These are phyloP conservation scores for Microdochium bolleyi DNA, from an alignment of 2,329 filamentous ascomycete species.

Conservation along the genomic window DNA sequence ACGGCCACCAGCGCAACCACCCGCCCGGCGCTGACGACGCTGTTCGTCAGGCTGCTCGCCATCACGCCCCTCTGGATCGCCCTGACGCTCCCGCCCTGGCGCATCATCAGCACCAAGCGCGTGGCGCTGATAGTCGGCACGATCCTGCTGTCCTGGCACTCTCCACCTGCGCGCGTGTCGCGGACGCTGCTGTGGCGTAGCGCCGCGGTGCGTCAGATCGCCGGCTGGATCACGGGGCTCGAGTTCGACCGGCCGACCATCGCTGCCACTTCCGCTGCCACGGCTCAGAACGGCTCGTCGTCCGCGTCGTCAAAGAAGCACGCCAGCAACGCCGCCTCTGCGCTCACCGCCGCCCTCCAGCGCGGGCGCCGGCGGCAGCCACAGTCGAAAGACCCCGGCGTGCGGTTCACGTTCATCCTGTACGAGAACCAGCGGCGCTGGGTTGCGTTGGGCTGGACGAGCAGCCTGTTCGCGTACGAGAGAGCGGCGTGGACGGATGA, in stretches of 20 bases:
- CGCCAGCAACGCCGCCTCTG: slow-evolving; percentile 15
- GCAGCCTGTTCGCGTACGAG: slow-evolving; percentile 84
- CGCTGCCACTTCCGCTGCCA: slow-evolving; percentile 9
- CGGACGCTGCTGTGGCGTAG: slow-evolving; percentile 89
- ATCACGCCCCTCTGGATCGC: slow-evolving; percentile 83
- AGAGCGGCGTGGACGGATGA: slow-evolving; percentile 92
- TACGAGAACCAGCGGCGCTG: slow-evolving; percentile 96
- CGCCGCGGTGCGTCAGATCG: slow-evolving; percentile 59
- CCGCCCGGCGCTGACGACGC: slow-evolving; percentile 75
- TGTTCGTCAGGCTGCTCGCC: slow-evolving; percentile 83
- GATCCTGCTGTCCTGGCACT: slow-evolving; percentile 84
- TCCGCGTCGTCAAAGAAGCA: slow-evolving; percentile 6
- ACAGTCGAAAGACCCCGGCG: slow-evolving; percentile 59
- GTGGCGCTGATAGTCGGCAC: slow-evolving; percentile 84
- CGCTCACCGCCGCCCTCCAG: slow-evolving; percentile 22
- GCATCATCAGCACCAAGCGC: slow-evolving; percentile 79
- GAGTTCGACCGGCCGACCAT: slow-evolving; percentile 51
- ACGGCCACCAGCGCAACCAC: slow-evolving; percentile 90
- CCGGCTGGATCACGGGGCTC: slow-evolving; percentile 71
- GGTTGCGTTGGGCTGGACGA: slow-evolving; percentile 93
- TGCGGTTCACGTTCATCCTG: slow-evolving; percentile 92
- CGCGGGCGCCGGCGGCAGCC: slow-evolving; percentile 28
- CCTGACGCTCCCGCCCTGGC: slow-evolving; percentile 73
- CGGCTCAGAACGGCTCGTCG: slow-evolving; percentile 12
- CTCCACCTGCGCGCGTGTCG: slow-evolving; percentile 74